Evolutionary conservation across 2,329 filamentous ascomycete species (phyloP), one percentile per base, ranked within the genome.

Genomic region (Pyricularia sp.): DNA sequence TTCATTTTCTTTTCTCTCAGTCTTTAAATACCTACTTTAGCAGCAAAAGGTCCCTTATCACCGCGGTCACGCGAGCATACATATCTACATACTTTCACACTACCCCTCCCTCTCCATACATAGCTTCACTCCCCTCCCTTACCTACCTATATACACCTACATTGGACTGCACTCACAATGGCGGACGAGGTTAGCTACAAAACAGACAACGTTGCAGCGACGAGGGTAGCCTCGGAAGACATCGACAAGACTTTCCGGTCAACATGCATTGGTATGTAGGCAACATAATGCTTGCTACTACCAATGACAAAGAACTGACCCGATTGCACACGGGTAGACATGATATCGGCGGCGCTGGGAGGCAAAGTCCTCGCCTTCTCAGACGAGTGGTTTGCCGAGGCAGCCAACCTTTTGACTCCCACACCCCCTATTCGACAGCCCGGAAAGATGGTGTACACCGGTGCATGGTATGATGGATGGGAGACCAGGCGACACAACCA

Each of bases 391-490:
- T 91, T 91, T 75, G 88, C 88, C 63, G 85, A 88, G 72, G 88
- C 88, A 26, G 74, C 80, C 69, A 90, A 90, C 76, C 81, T 91
- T 69, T 76, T 90, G 71, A 91, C 84, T 33, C 86, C 87, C n/a
- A 86, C 83, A 28, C 77, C 87, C 33, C 88, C 88, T 55, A 86
- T 90, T 76, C 82, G 84, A 71, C 84, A 88, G 75, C 84, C 84
- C 1, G 88, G 88, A 71, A 89, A 89, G 78, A 90, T 90, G 84
- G 87, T 90, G 69, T 89, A 85, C 74, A 85, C 88, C 1, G 88
- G 88, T 66, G 88, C 88, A 64, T 91, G 88, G 88, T 91, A 89
- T 74, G 88, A 91, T 74, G 88, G 88, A 68, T 90, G 87, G 87
- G 88, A 91, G 78, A 90, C 88, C 14, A 81, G 88, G 67, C 81